Conservation (phyloP, 2,329 filamentous ascomycete species). For the Xylaria polymorpha region DNA sequence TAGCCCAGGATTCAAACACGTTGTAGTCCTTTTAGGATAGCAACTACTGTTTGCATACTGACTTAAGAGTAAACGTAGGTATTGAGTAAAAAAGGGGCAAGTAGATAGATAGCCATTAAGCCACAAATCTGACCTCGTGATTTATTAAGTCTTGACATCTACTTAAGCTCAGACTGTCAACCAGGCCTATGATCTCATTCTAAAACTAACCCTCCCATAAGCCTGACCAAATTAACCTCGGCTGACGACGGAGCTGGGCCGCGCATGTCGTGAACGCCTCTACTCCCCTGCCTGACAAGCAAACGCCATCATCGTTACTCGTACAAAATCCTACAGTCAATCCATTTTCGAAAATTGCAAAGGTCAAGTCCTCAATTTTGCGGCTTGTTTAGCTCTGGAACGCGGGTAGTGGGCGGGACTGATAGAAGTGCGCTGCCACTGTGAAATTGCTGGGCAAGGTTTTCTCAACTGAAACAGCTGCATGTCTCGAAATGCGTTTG, state of each 20-base stretch:
- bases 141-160: not conserved
- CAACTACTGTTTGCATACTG: not conserved
- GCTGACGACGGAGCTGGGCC: not conserved
- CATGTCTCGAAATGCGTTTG: not conserved
- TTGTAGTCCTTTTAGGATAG: not conserved
- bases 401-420: not conserved
- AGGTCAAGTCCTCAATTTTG: not conserved
- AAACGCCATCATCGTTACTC: constrained; percentile 8
- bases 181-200: not conserved
- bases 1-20: not conserved
- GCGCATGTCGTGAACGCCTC: not conserved
- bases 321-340: constrained; percentile 1
- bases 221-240: not conserved
- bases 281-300: not conserved
- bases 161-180: not conserved
- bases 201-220: not conserved
- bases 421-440: not conserved
- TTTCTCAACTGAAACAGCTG: not conserved
- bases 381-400: not conserved
- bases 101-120: not conserved
- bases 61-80: not conserved
- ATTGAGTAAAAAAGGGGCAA: too few relatives aligned
- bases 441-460: not conserved
- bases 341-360: not conserved
- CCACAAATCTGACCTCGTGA: not conserved